Evolutionary conservation across 2,329 filamentous ascomycete species (phyloP).

Genomic region (Aspergillus carbonarius): DNA sequence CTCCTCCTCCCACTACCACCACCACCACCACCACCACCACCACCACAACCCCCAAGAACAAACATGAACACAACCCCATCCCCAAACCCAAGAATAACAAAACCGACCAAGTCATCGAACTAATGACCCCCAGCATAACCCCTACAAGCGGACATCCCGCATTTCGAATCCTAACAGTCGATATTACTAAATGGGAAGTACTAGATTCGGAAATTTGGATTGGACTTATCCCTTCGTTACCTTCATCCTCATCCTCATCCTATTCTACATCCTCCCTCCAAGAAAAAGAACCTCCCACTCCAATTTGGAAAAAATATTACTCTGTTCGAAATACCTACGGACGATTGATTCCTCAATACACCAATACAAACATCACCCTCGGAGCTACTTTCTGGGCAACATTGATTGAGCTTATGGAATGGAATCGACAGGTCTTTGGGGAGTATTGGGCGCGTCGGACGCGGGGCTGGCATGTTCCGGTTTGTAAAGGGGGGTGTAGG

Average conservation of each 20-base stretch:
- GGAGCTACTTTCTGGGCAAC: conserved; percentile 56
- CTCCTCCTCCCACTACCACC: no score
- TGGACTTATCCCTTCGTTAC: no score
- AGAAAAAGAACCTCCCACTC: not conserved
- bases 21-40: no score
- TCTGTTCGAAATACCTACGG: conserved; percentile 58
- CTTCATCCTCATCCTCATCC: no score
- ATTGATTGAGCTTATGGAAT: conserved; percentile 52
- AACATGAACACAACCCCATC: no score
- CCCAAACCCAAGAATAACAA: no score
- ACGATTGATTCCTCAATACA: no score
- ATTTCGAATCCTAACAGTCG: conserved; percentile 50
- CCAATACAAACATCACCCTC: no score
- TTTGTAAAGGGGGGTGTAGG: conserved; percentile 48
- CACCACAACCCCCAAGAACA: no score
- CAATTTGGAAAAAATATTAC: conserved; percentile 59
- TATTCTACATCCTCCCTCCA: no score
- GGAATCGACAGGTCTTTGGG: conserved; percentile 46
- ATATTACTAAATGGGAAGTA: conserved; percentile 32
- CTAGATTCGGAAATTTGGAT: not conserved
- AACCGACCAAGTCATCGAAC: no score
- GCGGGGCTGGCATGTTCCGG: conserved; percentile 46
- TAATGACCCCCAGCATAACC: conserved; percentile 55
- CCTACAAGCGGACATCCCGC: conserved; percentile 57
- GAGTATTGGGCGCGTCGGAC: conserved; percentile 50